These are phyloP conservation scores for Neurospora intermedia DNA, from an alignment of 495 filamentous ascomycete species.

Conservation along the genomic window DNA sequence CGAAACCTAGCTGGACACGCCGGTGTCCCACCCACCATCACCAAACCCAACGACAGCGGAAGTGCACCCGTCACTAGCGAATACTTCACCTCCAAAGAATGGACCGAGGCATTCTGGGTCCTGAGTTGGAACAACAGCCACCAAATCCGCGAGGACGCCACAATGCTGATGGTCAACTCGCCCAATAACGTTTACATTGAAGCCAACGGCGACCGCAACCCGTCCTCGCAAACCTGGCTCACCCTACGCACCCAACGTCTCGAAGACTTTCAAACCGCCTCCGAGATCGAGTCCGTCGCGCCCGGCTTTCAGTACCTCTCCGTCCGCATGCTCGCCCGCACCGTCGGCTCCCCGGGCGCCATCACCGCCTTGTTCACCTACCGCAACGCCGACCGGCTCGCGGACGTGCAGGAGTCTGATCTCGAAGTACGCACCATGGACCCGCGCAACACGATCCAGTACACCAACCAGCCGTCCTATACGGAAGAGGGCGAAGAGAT, in stretches of 20 bases:
- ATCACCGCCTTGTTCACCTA: conserved; percentile 67
- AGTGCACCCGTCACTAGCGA: conserved; percentile 26
- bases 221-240: conserved; percentile 41
- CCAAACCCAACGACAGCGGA: conserved; percentile 15
- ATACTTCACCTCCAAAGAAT: conserved; percentile 30
- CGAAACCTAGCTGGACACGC: conserved; percentile 36
- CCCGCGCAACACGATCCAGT: conserved; percentile 45
- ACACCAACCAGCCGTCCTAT: conserved; percentile 62
- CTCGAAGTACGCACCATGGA: conserved; percentile 63
- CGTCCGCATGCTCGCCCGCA: conserved; percentile 49
- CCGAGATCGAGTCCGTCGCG: conserved; percentile 51
- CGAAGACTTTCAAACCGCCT: conserved; percentile 45
- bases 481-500: conserved; percentile 34
- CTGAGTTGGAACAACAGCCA: conserved; percentile 45
- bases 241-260: conserved; percentile 51
- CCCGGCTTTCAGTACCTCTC: conserved; percentile 48
- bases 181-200: conserved; percentile 57
- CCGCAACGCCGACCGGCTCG: conserved; percentile 19
- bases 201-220: conserved; percentile 23
- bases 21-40: conserved; percentile 26
- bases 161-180: conserved; percentile 48
- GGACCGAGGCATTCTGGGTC: conserved; percentile 41
- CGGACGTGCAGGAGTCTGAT: conserved; percentile 57
- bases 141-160: conserved; percentile 26
- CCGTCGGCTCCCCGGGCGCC: conserved; percentile 44